Evolutionary conservation across 2,329 filamentous ascomycete genomes (phyloP), one percentile per base, ranked within the genome.

Genomic region (Xylaria hypoxylon): DNA sequence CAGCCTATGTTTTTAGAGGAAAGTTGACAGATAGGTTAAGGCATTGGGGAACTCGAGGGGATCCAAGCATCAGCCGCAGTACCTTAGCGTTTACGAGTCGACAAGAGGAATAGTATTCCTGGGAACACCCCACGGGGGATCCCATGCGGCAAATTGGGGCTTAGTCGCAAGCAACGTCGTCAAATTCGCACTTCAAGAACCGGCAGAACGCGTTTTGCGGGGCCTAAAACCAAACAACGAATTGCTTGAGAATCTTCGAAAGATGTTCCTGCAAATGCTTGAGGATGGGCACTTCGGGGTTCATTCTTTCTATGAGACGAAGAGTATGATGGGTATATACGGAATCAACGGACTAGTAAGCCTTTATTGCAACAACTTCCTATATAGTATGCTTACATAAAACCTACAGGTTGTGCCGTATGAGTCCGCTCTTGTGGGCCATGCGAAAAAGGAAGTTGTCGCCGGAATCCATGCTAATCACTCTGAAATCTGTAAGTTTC

Each of bases 281-380:
- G 47, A 61, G 17, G 47, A 44, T 6, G 59, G 33, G 10, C 47
- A 61, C 40, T 53, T 61, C 22, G 51, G 40, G 11, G 50, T 61
- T 38, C 59, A 61, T 42, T 53, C 59, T 5, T 61, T 61, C 47
- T 53, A 61, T 33, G 59, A 61, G 24, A 61, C 59, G 7, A 26
- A 48, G 22, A 28, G 31, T 2, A 61, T 61, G 38, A 24, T 22
- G 22, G 58, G 51, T 7, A 38, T 51, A 15, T 60, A 60, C 31
- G 58, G 58, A 19, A 44, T 60, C 4, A 53, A 28, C 15, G 40
- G 59, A 28, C n/a, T 53, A 11, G 59, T 53, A 53, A 24, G 44
- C 33, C 38, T 40, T n/a, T 22, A 17, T 19, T 2, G 6, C 31
- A 33, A 6, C 11, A 6, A 7, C 2, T 8, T 33, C 13, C 3